Conservation (phyloP, 2,329 filamentous ascomycete species). For the Aspergillus intermedius region DNA sequence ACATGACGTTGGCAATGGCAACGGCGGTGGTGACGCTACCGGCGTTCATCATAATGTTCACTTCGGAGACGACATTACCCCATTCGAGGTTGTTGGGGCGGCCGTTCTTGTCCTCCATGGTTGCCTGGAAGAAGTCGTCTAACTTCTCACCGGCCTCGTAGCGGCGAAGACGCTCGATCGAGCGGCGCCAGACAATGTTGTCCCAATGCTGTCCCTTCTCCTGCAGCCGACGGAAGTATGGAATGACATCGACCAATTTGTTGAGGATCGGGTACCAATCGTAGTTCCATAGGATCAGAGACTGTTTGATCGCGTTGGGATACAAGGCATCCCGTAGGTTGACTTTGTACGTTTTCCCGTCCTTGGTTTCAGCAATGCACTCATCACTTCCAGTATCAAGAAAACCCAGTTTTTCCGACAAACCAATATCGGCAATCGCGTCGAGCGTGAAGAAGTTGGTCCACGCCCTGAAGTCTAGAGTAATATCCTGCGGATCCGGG, state of each 20-base stretch:
- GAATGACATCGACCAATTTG: conserved; percentile 44
- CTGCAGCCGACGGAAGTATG: conserved; percentile 34
- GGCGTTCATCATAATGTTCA: conserved; percentile 42
- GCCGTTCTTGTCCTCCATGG: conserved; percentile 49
- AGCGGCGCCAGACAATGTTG: conserved; percentile 41
- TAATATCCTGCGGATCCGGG: conserved; percentile 20
- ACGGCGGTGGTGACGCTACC: conserved; percentile 49
- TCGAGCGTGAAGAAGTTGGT: conserved; percentile 53
- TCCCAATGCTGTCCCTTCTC: conserved; percentile 40
- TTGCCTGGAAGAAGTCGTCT: conserved; percentile 52
- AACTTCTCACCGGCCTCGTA: conserved; percentile 47
- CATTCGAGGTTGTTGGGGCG: conserved; percentile 45
- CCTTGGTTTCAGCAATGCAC: conserved; percentile 37
- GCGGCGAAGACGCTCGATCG: conserved; percentile 26
- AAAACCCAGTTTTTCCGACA: conserved; percentile 47
- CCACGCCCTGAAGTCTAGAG: conserved; percentile 47
- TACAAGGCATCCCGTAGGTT: conserved; percentile 49
- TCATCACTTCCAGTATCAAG: conserved; percentile 46
- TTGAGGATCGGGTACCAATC: conserved; percentile 46
- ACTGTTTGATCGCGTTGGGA: conserved; percentile 44
- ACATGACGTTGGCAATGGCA: conserved; percentile 49
- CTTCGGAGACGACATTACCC: conserved; percentile 54
- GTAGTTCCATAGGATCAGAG: conserved; percentile 46
- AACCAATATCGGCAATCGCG: conserved; percentile 52
- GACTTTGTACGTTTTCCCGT: conserved; percentile 43